Conservation (phyloP, 1,284 basidiomycete genomes). For the Leccinum pachyderme region DNA sequence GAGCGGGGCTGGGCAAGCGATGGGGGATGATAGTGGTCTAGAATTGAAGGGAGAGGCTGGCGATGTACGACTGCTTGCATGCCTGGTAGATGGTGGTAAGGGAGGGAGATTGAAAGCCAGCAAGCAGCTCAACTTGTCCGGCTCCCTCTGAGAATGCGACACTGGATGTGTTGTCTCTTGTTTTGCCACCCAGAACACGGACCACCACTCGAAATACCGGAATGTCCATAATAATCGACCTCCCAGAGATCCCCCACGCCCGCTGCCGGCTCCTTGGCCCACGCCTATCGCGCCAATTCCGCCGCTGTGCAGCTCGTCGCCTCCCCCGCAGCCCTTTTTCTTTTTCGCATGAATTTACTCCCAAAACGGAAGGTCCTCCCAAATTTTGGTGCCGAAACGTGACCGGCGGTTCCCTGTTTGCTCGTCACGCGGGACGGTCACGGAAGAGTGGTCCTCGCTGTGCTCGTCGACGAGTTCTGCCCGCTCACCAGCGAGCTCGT, state of each 20-base stretch:
- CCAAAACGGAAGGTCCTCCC: constrained; percentile 12
- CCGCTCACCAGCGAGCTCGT: constrained; percentile 11
- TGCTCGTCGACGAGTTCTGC: constrained; percentile 30
- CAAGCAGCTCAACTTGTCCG: constrained; percentile 32
- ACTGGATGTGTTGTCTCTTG: constrained; percentile 34
- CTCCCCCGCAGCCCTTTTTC: constrained; percentile 3
- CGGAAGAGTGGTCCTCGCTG: constrained; percentile 30
- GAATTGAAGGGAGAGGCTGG: constrained; percentile 53
- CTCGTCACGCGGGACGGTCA: constrained; percentile 35
- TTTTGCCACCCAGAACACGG: constrained; percentile 22
- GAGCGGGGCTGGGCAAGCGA: constrained; percentile 35
- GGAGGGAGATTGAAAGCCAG: constrained; percentile 39
- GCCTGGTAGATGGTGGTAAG: constrained; percentile 46
- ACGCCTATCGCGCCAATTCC: neutral
- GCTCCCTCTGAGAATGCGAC: constrained; percentile 32
- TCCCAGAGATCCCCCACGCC: neutral
- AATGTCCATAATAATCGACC: neutral
- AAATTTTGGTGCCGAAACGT: constrained; percentile 30
- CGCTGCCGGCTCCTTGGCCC: neutral
- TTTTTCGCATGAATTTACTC: constrained; percentile 7
- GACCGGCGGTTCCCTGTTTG: constrained; percentile 29
- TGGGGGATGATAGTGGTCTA: constrained; percentile 58
- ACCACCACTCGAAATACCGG: constrained; percentile 1
- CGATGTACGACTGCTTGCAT: constrained; percentile 70
- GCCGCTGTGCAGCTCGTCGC: neutral